These are phyloP conservation scores for Neltuma alba DNA, from an alignment of 306 rosid genomes.

Conservation along the genomic window DNA sequence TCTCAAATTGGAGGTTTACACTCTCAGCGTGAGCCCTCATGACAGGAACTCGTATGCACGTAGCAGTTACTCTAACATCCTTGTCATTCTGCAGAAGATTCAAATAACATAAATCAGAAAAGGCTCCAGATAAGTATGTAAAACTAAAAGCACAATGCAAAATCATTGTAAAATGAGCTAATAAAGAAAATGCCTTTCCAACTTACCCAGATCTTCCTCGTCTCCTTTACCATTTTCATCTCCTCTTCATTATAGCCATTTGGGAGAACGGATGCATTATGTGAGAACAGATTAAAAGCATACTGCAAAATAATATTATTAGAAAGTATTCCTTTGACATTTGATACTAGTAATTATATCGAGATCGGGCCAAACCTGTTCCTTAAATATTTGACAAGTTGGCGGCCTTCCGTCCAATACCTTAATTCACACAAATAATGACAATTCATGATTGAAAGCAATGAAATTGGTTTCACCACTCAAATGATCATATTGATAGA, in stretches of 20 bases:
- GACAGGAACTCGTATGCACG: slow-evolving; percentile 94
- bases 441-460: slow-evolving; percentile 19
- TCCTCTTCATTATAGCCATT: slow-evolving; percentile 99
- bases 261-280: slow-evolving; percentile 79
- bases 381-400: slow-evolving; percentile 77
- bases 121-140: not conserved
- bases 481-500: not conserved
- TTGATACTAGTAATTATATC: not conserved
- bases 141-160: not conserved
- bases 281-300: slow-evolving; percentile 95
- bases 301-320: slow-evolving; percentile 64
- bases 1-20: slow-evolving; percentile 92
- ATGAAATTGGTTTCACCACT: not conserved
- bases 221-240: slow-evolving; percentile 96
- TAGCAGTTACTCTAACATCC: slow-evolving; percentile 87
- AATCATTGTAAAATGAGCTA: not conserved
- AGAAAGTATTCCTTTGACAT: slow-evolving; percentile 25
- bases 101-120: not conserved
- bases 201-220: slow-evolving; percentile 91
- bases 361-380: slow-evolving; percentile 64
- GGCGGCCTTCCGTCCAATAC: slow-evolving; percentile 84
- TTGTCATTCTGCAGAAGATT: slow-evolving; percentile 66
- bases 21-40: slow-evolving; percentile 99
- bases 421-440: slow-evolving; percentile 40
- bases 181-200: slow-evolving; percentile 7